Evolutionary conservation across 208 protist genomes (phyloP).

Genomic region (Entamoeba histolytica): DNA sequence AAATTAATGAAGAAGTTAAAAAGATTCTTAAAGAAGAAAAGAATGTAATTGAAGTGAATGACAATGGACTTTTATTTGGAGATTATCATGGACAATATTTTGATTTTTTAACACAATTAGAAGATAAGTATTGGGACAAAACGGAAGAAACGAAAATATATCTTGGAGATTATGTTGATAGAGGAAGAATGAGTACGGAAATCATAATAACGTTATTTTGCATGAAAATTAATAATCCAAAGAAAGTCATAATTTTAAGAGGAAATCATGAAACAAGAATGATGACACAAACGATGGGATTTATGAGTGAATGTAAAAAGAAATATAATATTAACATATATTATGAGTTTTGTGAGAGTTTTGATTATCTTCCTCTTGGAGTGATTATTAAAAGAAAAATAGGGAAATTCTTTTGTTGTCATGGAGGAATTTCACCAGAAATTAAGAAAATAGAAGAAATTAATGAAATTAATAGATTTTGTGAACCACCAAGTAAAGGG

Average conservation of each 20-base stretch:
- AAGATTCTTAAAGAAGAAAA: background rate
- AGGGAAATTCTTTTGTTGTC: slow-evolving; percentile 16
- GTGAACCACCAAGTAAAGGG: slow-evolving; percentile 3
- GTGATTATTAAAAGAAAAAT: background rate
- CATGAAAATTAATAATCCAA: slow-evolving; percentile 51
- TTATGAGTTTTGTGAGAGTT: background rate
- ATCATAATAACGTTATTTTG: slow-evolving; percentile 72
- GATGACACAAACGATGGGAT: slow-evolving; percentile 12
- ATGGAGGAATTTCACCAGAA: slow-evolving; percentile 12
- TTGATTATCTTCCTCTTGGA: slow-evolving; percentile 10
- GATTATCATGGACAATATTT: background rate
- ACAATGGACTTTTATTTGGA: background rate
- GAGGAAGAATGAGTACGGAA: slow-evolving; percentile 64
- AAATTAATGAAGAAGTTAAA: background rate
- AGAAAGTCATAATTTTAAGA: background rate
- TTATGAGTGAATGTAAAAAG: slow-evolving; percentile 12
- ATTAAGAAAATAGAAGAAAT: slow-evolving; percentile 9
- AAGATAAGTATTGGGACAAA: background rate
- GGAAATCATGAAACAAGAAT: slow-evolving; percentile 16
- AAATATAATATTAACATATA: slow-evolving; percentile 13
- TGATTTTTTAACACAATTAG: background rate
- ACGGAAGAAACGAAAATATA: slow-evolving; percentile 2
- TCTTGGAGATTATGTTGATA: slow-evolving; percentile 18
- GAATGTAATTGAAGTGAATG: background rate
- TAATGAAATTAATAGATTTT: background rate